phyloP scores from a whole-genome alignment of 768 basidiomycete species.

The Boletus speciosus region DNA sequence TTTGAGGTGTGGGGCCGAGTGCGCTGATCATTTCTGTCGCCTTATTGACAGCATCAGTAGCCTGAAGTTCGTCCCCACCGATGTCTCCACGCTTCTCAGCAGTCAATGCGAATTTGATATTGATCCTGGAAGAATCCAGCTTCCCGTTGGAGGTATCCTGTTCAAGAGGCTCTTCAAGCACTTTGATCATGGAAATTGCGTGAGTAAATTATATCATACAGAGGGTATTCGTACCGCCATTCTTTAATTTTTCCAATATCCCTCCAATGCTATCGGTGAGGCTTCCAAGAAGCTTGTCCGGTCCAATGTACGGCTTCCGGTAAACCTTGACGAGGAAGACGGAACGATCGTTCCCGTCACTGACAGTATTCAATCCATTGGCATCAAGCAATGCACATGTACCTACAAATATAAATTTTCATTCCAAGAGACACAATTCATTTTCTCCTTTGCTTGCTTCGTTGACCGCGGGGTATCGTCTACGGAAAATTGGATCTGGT shows the following conservation, averaged over 20 bases:
- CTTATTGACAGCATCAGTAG: constrained; percentile 7
- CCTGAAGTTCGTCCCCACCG: constrained; percentile 13
- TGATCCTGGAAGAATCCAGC: background rate
- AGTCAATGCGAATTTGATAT: constrained; percentile 14
- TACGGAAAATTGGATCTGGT: constrained; percentile 10
- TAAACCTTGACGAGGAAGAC: constrained; percentile 10
- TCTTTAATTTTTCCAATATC: constrained; percentile 6
- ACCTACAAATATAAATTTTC: constrained; percentile 19
- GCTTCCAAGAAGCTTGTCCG: constrained; percentile 9
- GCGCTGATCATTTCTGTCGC: background rate
- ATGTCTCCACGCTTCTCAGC: background rate
- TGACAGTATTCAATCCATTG: background rate
- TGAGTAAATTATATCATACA: background rate
- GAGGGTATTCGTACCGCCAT: constrained; percentile 9
- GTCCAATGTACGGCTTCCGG: constrained; percentile 7
- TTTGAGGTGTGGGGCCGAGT: background rate
- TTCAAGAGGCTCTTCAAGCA: constrained; percentile 13
- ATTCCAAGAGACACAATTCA: constrained; percentile 6
- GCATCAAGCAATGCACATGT: background rate
- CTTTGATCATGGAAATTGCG: background rate
- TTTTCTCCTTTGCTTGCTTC: constrained; percentile 10
- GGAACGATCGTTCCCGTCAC: constrained; percentile 13
- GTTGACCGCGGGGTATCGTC: constrained; percentile 12
- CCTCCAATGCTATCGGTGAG: constrained; percentile 9
- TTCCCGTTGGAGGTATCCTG: background rate